A percentile compares a stretch with the other conserved stretches of the same genome.
Conservation (phyloP, 1,284 basidiomycete species). For the Exobasidium cylindrosporum region DNA sequence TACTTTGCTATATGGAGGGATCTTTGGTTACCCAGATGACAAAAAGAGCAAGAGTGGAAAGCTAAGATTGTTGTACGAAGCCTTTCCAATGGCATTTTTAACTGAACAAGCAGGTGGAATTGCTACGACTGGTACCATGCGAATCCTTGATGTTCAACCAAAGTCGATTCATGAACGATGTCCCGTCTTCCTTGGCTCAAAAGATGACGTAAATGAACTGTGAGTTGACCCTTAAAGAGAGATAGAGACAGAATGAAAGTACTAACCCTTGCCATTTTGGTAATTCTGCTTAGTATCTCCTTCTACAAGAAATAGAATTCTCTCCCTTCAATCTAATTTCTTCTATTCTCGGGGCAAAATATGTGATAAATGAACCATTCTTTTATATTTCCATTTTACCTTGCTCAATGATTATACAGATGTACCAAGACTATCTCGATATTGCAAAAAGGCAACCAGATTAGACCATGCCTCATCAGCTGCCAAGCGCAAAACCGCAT, state of each 20-base stretch:
- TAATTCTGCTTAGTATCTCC: background rate
- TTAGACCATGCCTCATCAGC: conserved; percentile 68
- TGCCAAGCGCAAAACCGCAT: conserved; percentile 55
- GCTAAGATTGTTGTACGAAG: conserved; percentile 91
- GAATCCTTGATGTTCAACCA: conserved; percentile 89
- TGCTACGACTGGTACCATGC: conserved; percentile 86
- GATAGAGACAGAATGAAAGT: background rate
- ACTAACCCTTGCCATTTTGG: background rate
- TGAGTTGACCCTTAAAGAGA: background rate
- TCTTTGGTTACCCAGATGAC: conserved; percentile 97
- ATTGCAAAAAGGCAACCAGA: conserved; percentile 81
- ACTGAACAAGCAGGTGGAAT: conserved; percentile 94
- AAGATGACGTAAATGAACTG: conserved; percentile 84
- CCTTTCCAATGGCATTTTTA: conserved; percentile 98
- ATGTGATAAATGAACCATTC: too few species aligned
- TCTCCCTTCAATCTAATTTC: background rate
- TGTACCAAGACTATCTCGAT: conserved; percentile 52
- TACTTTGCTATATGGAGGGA: conserved; percentile 93
- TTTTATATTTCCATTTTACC: too few species aligned
- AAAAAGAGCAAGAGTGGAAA: conserved; percentile 97
- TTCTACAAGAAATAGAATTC: conserved; percentile 11
- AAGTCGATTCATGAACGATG: conserved; percentile 86
- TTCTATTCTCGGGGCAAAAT: too few species aligned
- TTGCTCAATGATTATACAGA: conserved; percentile 2
- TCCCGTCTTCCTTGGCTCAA: conserved; percentile 89